Percentiles rank a stretch among this genome's conserved stretches.
Evolutionary conservation across 2,329 filamentous ascomycete species (phyloP).

Genomic region (Diaporthe amygdali): DNA sequence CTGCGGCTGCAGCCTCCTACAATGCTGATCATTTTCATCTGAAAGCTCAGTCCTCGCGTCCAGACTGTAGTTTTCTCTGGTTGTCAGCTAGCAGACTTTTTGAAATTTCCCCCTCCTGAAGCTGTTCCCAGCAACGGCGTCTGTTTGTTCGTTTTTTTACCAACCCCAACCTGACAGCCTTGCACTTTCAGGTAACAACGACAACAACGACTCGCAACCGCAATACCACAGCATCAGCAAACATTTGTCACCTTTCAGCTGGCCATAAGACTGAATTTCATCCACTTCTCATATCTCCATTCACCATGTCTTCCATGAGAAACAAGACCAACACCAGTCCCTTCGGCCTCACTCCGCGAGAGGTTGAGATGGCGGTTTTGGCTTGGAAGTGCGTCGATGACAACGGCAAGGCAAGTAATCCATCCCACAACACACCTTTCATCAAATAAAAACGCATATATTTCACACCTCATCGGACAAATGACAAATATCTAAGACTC

Average conservation of each 20-base stretch:
- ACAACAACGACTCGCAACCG: not conserved
- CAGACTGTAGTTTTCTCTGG: not conserved
- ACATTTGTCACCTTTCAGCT: not conserved
- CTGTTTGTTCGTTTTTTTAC: not conserved
- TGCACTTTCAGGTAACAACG: not conserved
- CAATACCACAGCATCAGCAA: not conserved
- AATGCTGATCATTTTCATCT: not conserved
- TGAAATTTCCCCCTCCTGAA: not conserved
- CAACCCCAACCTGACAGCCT: not conserved
- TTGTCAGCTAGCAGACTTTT: not conserved
- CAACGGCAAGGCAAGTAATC: not conserved
- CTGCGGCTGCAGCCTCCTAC: not conserved
- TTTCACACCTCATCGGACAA: not conserved
- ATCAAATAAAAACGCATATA: not conserved
- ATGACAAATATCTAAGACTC: not conserved
- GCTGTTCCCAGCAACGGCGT: not conserved
- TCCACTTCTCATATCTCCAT: not conserved
- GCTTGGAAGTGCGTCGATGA: constrained; percentile 2
- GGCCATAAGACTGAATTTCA: not conserved
- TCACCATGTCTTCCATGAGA: not conserved
- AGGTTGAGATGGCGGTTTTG: not conserved
- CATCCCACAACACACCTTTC: not conserved
- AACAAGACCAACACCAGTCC: not conserved
- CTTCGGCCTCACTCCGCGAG: not conserved
- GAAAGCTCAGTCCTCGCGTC: not conserved